Conservation (phyloP, 306 rosid genomes). For the Pterocarpus macrocarpus region DNA sequence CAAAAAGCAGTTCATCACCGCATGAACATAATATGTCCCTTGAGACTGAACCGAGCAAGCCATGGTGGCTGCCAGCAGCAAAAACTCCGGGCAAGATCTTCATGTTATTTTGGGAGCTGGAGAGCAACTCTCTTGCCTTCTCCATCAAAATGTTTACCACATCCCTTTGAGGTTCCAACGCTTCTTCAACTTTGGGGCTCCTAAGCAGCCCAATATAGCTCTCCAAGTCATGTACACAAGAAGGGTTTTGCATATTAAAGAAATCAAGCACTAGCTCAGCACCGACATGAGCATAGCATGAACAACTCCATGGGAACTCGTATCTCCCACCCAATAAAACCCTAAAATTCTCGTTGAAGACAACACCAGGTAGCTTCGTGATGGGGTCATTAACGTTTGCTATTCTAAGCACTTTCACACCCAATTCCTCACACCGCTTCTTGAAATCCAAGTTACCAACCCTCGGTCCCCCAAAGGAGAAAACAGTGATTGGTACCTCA, state of each 20-base stretch:
- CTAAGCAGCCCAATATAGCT: constrained; percentile 67
- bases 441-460: constrained; percentile 85
- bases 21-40: constrained; percentile 49
- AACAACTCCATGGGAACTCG: constrained; percentile 74
- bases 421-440: constrained; percentile 78
- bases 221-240: constrained; percentile 91
- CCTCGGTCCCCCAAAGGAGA: constrained; percentile 91
- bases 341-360: constrained; percentile 88
- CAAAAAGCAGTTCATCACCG: constrained; percentile 52
- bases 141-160: constrained; percentile 48
- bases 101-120: constrained; percentile 44
- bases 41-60: constrained; percentile 48
- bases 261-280: constrained; percentile 81
- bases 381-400: constrained; percentile 86
- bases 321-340: constrained; percentile 70
- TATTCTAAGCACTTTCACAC: constrained; percentile 78
- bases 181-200: constrained; percentile 39
- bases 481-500: constrained; percentile 63
- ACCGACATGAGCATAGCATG: constrained; percentile 90
- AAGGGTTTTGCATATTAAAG: constrained; percentile 85
- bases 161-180: constrained; percentile 3
- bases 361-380: constrained; percentile 85
- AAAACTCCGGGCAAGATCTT: constrained; percentile 51
- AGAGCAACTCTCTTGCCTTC: constrained; percentile 52
- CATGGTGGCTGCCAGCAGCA: constrained; percentile 17